phyloP scores from a whole-genome alignment of 1,284 basidiomycete species.

The Boletus hoseneyae region DNA sequence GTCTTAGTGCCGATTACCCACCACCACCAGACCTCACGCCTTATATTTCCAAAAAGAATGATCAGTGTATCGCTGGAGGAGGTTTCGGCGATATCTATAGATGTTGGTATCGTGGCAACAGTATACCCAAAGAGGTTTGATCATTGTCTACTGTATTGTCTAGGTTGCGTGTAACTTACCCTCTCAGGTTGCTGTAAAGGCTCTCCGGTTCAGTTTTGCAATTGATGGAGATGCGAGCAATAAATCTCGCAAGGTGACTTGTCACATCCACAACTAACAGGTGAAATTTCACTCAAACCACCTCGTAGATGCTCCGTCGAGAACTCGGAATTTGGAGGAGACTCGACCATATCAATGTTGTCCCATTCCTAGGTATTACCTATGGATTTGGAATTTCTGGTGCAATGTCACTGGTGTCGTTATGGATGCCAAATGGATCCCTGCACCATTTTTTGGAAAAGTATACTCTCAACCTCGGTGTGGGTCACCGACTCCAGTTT shows the following conservation, averaged over 20 bases:
- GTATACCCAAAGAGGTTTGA: neutral
- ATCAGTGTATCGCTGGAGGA: neutral
- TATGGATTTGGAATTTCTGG: constrained; percentile 14
- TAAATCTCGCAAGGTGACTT: neutral
- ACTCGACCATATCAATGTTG: constrained; percentile 14
- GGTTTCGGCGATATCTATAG: neutral
- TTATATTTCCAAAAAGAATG: neutral
- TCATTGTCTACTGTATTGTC: too few relatives aligned
- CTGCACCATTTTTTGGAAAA: constrained; percentile 10
- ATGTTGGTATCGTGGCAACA: neutral
- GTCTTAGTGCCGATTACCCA: neutral
- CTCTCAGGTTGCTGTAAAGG: neutral
- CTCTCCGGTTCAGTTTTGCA: neutral
- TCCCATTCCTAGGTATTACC: constrained; percentile 19
- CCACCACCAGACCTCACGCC: neutral
- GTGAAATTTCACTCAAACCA: neutral
- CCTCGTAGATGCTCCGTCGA: constrained; percentile 2
- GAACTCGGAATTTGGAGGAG: constrained; percentile 25
- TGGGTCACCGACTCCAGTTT: constrained; percentile 5
- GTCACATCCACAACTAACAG: neutral
- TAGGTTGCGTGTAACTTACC: too few relatives aligned
- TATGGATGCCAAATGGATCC: constrained; percentile 20
- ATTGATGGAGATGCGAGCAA: too few relatives aligned
- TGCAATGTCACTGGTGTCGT: constrained; percentile 15
- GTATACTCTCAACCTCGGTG: neutral